These are phyloP conservation scores for Magnolia kwangsiensis DNA, from an alignment of 164 flowering plant species.

Conservation along the genomic window DNA sequence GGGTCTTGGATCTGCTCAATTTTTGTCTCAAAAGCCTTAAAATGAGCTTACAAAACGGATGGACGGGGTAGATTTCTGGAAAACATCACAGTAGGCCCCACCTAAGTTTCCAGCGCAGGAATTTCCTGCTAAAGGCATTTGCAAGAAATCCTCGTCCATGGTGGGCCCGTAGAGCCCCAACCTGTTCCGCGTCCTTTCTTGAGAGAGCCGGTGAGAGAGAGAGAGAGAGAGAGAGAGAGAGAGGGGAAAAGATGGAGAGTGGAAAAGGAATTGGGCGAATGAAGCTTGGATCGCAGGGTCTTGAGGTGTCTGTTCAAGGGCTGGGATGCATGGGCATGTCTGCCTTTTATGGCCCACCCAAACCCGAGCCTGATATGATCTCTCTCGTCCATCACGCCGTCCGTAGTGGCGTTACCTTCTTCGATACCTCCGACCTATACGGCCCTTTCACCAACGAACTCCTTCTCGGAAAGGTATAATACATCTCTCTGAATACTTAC, in stretches of 20 bases:
- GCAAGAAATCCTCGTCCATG: too few relatives aligned
- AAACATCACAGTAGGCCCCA: too few relatives aligned
- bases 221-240: too few relatives aligned
- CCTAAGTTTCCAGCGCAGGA: too few relatives aligned
- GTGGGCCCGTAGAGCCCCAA: too few relatives aligned
- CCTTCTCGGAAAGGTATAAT: constrained; percentile 27
- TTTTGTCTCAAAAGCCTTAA: too few relatives aligned
- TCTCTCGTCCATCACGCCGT: constrained; percentile 32
- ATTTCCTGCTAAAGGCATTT: too few relatives aligned
- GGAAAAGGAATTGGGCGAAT: constrained; percentile 15
- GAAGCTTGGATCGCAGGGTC: constrained; percentile 33
- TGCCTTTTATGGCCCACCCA: constrained; percentile 28
- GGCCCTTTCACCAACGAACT: constrained; percentile 37
- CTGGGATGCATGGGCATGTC: constrained; percentile 42
- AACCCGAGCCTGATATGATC: constrained; percentile 35
- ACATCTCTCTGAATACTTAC: background rate
- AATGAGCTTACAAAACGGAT: too few relatives aligned
- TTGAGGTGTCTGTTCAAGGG: constrained; percentile 29
- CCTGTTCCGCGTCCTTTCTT: too few relatives aligned
- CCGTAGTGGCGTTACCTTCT: constrained; percentile 31
- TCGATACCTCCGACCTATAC: constrained; percentile 39
- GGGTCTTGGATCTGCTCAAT: too few relatives aligned
- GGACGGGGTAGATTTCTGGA: too few relatives aligned
- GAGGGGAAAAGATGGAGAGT: background rate
- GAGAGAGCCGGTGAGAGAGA: too few relatives aligned